phyloP scores from a whole-genome alignment of 805 yeast genomes.

The Lipomyces sp. region DNA sequence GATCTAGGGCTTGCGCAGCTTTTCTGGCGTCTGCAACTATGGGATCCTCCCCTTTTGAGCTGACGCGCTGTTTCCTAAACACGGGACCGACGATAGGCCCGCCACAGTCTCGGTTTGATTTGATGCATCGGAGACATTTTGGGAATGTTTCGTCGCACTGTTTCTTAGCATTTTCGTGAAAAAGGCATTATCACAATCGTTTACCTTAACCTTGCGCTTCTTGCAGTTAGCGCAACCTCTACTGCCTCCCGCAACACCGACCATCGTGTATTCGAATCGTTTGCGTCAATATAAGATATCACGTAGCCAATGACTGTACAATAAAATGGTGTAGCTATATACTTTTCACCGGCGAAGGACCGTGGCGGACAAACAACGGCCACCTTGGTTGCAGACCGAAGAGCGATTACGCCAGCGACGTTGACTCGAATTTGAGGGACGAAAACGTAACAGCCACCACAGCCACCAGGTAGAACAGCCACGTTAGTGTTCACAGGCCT shows the following conservation, averaged over 20 bases:
- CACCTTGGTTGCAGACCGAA: no score
- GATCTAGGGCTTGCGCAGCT: background rate
- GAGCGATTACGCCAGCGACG: no score
- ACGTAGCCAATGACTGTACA: background rate
- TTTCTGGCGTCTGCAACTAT: background rate
- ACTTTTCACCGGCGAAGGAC: background rate
- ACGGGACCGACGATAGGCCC: slow-evolving; percentile 15
- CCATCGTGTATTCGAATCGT: slow-evolving; percentile 18
- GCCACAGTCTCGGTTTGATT: slow-evolving; percentile 1
- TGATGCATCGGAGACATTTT: slow-evolving; percentile 14
- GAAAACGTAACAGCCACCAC: no score
- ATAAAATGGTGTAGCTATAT: background rate
- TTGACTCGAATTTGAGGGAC: no score
- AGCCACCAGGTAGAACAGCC: no score
- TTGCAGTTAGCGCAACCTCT: slow-evolving; percentile 32
- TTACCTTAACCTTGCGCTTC: slow-evolving; percentile 31
- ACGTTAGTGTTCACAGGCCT: no score
- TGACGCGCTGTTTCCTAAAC: slow-evolving; percentile 11
- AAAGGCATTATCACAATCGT: background rate
- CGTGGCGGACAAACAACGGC: background rate
- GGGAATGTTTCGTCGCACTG: slow-evolving; percentile 30
- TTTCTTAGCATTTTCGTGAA: background rate
- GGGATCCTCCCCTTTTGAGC: background rate
- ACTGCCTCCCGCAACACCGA: slow-evolving; percentile 36
- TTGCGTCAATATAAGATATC: background rate